Base-by-base conservation (phyloP, 306 rosid species). In the Leucaena leucocephala region DNA sequence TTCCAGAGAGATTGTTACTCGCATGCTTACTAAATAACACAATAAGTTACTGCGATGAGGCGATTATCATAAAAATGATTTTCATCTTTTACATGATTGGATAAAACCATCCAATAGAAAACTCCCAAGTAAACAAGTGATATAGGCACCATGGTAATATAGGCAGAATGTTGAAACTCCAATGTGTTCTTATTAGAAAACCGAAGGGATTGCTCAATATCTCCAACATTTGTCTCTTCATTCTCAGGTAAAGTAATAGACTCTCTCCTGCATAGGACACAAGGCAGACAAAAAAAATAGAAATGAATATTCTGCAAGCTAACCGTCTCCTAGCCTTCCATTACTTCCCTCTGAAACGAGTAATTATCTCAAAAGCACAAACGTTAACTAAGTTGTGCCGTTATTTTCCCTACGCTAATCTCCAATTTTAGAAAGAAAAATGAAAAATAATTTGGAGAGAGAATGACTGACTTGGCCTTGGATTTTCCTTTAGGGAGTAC, bases 401-500 rank as follows among this genome's bases (percentile, higher is more conserved):
- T 44, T 59, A 7, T 16, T 43, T 42, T 75, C 5, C 19, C 63
- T 14, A 72, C 15, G 35, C 65, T 35, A 54, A 8, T 72, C n/a
- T 35, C 1, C 50, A 9, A 48, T 43, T 68, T 75, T 69, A 19
- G 64, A 74, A 42, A 59, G 43, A 46, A 76, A 55, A 74, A 34
- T 68, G 36, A 46, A 80, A 27, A 27, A 44, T 38, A 75, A 58
- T 57, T 35, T 57, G 66, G 73, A 54, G 66, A 27, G 70, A 74
- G 34, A 72, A 14, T 3, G 72, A 72, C 91, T 74, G 34, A 92
- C 99, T 83, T 95, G 86, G 98, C 98, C 36, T 90, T 86, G 42
- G 91, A 83, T 85, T 84, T 93, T 82, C 96, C 89, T 82, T 90
- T 91, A 14, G 91, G 96, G 13, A 91, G 91, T 73, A 88, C 58